A percentile compares a stretch with the other conserved stretches of the same genome.
Conservation (phyloP, 1,284 basidiomycete genomes). For the Puccinia coronata region DNA sequence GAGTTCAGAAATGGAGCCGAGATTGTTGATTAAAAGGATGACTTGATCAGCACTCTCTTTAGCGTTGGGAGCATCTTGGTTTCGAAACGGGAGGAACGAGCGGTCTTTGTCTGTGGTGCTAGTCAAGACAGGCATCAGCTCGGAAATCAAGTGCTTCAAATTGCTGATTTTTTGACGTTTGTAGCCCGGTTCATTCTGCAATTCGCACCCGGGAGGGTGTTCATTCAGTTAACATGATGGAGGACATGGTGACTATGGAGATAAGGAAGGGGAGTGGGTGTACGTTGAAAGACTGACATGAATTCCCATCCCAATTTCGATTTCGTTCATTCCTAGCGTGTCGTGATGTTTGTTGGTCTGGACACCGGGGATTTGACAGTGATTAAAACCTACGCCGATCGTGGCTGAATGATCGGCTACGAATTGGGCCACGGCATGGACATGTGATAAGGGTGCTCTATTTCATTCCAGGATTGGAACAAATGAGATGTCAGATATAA, state of each 20-base stretch:
- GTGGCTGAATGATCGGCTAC: slow-evolving; percentile 70
- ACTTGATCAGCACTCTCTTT: slow-evolving; percentile 64
- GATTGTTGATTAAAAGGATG: slow-evolving; percentile 64
- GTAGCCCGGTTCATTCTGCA: slow-evolving; percentile 83
- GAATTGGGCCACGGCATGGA: slow-evolving; percentile 71
- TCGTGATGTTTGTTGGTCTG: slow-evolving; percentile 68
- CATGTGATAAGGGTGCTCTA: slow-evolving; percentile 70
- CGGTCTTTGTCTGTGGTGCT: slow-evolving; percentile 76
- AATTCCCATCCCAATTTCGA: slow-evolving; percentile 73
- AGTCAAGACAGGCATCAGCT: slow-evolving; percentile 72
- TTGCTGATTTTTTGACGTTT: slow-evolving; percentile 69
- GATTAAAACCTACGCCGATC: slow-evolving; percentile 85
- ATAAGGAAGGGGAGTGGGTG: too few species aligned
- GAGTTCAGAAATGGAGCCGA: slow-evolving; percentile 81
- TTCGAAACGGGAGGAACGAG: slow-evolving; percentile 76
- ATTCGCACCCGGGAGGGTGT: not conserved
- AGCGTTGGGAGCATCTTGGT: not conserved
- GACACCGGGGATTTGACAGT: slow-evolving; percentile 71
- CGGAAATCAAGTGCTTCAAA: slow-evolving; percentile 70
- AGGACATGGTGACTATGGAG: too few species aligned
- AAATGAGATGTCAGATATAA: not conserved
- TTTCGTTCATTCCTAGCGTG: slow-evolving; percentile 68
- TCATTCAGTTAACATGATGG: not conserved
- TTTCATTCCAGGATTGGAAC: too few species aligned
- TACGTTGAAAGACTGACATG: slow-evolving; percentile 46